Percentiles rank a stretch among this genome's conserved stretches.
Conservation (phyloP, 2,329 filamentous ascomycete species). For the Phyllosticta citribraziliensis region DNA sequence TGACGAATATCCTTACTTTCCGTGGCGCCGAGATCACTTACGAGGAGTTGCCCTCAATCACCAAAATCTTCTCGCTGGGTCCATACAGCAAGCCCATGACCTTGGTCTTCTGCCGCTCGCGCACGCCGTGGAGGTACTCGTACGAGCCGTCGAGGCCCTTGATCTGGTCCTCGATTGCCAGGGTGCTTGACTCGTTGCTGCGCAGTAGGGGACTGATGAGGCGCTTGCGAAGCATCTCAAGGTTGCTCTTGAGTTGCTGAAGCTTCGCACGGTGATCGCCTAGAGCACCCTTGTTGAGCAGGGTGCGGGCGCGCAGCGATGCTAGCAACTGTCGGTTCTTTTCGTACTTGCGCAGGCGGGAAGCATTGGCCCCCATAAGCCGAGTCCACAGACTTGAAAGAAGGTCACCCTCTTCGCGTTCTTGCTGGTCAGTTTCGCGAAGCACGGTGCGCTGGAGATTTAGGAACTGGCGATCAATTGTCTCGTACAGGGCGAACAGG, state of each 20-base stretch:
- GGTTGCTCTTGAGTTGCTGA: slow-evolving; percentile 71
- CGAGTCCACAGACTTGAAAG: slow-evolving; percentile 79
- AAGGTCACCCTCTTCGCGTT: slow-evolving; percentile 69
- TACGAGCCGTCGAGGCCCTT: slow-evolving; percentile 71
- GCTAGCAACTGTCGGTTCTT: slow-evolving; percentile 74
- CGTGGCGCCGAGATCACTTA: slow-evolving; percentile 3
- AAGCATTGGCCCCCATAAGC: slow-evolving; percentile 66
- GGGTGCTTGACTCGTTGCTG: slow-evolving; percentile 54
- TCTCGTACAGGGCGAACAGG: slow-evolving; percentile 83
- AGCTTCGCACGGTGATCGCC: slow-evolving; percentile 80
- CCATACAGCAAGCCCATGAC: slow-evolving; percentile 55
- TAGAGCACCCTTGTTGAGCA: slow-evolving; percentile 77
- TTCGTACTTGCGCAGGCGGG: slow-evolving; percentile 77
- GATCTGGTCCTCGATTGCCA: slow-evolving; percentile 79
- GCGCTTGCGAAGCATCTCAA: slow-evolving; percentile 75
- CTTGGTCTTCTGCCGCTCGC: slow-evolving; percentile 72
- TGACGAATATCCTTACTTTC: slow-evolving; percentile 6
- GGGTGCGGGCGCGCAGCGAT: slow-evolving; percentile 70
- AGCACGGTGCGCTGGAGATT: slow-evolving; percentile 79
- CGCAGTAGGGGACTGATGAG: slow-evolving; percentile 76
- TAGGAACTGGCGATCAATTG: slow-evolving; percentile 81
- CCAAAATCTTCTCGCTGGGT: slow-evolving; percentile 8
- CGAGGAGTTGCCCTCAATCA: slow-evolving; percentile 10
- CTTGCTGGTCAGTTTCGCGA: slow-evolving; percentile 72
- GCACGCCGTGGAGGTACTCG: slow-evolving; percentile 62